phyloP scores from a whole-genome alignment of 75 land plant species.

The Pseudotsuga menziesii region DNA sequence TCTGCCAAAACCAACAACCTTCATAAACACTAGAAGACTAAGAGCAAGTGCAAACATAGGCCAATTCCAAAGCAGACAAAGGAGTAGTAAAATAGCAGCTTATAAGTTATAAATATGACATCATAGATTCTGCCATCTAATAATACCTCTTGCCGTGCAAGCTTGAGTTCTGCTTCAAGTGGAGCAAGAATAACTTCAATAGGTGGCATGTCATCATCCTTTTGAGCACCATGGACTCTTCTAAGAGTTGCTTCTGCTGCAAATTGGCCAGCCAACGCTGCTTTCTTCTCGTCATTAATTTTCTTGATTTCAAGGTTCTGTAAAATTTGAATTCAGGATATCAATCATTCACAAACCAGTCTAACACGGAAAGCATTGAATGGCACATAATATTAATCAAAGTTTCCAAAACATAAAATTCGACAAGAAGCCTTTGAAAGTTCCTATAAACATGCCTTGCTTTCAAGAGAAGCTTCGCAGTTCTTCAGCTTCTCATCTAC shows the following conservation, averaged over 20 bases:
- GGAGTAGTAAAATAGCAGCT: too few species aligned
- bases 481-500: conserved; percentile 76
- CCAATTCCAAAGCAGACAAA: too few species aligned
- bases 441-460: conserved; percentile 47
- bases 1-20: conserved; percentile 29
- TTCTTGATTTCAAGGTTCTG: conserved; percentile 93
- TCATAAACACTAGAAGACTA: too few species aligned
- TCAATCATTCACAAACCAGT: background rate
- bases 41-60: too few species aligned
- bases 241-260: conserved; percentile 97
- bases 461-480: conserved; percentile 66
- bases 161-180: conserved; percentile 87
- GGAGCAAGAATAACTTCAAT: conserved; percentile 97
- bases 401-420: background rate
- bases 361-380: background rate
- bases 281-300: conserved; percentile 96
- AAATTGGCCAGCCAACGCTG: conserved; percentile 92
- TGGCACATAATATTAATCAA: background rate
- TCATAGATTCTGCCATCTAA: conserved; percentile 51
- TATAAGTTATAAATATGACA: too few species aligned
- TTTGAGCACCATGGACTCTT: conserved; percentile 94
- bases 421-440: background rate
- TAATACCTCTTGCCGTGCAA: conserved; percentile 85
- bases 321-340: conserved; percentile 8
- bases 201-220: conserved; percentile 97